phyloP scores from a whole-genome alignment of 2,329 filamentous ascomycete species.

The Arthrobotrys iridis region DNA sequence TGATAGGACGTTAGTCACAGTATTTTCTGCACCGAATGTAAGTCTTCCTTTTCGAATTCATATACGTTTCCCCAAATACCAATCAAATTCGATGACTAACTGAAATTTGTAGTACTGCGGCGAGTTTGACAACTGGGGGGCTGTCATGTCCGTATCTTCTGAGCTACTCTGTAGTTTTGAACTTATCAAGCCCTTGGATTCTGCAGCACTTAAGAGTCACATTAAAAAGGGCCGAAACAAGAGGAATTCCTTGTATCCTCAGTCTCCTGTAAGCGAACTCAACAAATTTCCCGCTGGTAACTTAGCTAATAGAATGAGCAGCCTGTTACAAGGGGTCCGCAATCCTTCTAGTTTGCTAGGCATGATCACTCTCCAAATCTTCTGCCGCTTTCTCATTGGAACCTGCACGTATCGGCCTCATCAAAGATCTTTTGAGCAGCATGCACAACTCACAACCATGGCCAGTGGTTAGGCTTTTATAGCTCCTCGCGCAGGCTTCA shows the following conservation, averaged over 20 bases:
- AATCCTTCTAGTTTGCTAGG: constrained; percentile 30
- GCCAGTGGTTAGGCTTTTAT: no score
- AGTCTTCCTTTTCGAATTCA: constrained; percentile 63
- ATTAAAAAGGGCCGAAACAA: constrained; percentile 83
- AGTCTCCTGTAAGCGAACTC: constrained; percentile 41
- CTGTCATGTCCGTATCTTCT: constrained; percentile 95
- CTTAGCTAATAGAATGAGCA: constrained; percentile 18
- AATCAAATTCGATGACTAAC: constrained; percentile 56
- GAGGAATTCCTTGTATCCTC: constrained; percentile 52
- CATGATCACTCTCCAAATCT: not conserved
- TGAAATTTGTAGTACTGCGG: constrained; percentile 79
- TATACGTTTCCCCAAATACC: no score
- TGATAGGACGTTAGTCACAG: constrained; percentile 91
- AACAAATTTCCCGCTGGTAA: not conserved
- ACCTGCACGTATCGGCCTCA: no score
- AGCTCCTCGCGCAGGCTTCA: no score
- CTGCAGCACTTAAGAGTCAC: constrained; percentile 93
- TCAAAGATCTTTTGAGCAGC: no score
- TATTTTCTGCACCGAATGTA: constrained; percentile 97
- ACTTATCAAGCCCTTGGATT: constrained; percentile 93
- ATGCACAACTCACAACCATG: no score
- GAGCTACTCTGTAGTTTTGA: constrained; percentile 97
- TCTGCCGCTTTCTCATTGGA: no score
- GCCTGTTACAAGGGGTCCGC: constrained; percentile 35
- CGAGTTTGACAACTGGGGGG: constrained; percentile 99